These are phyloP conservation scores for Mucor piriformis DNA, from an alignment of 371 early-diverging fungal species.

Conservation along the genomic window DNA sequence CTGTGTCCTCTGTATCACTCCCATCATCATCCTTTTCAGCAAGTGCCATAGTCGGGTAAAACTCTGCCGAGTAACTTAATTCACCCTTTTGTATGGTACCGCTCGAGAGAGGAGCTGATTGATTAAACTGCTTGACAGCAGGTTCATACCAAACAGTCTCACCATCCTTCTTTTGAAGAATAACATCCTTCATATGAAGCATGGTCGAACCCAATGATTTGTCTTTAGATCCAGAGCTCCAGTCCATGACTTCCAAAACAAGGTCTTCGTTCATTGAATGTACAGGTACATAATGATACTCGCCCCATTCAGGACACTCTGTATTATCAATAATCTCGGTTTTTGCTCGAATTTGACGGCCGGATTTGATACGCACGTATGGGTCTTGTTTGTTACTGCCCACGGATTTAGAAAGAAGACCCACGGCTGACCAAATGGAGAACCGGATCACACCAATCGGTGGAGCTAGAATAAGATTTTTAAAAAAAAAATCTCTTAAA, in stretches of 20 bases:
- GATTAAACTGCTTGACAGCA: slow-evolving; percentile 8
- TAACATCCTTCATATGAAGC: slow-evolving; percentile 46
- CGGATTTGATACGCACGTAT: slow-evolving; percentile 71
- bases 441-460: slow-evolving; percentile 84
- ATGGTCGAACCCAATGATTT: slow-evolving; percentile 65
- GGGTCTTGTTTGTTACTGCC: slow-evolving; percentile 78
- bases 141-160: slow-evolving; percentile 34
- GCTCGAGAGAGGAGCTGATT: slow-evolving; percentile 54
- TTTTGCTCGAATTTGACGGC: slow-evolving; percentile 60
- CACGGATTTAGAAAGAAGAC: slow-evolving; percentile 64
- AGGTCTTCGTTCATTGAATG: slow-evolving; percentile 68
- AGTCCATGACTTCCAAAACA: slow-evolving; percentile 78
- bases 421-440: slow-evolving; percentile 72
- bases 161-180: slow-evolving; percentile 28
- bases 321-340: slow-evolving; percentile 74
- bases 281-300: slow-evolving; percentile 73
- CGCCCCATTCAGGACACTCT: slow-evolving; percentile 87
- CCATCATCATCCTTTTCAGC: slow-evolving; percentile 10
- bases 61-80: slow-evolving; percentile 64
- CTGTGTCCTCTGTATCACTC: no score
- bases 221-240: slow-evolving; percentile 64
- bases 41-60: slow-evolving; percentile 60
- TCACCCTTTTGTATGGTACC: slow-evolving; percentile 58
- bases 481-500: neutral
- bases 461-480: slow-evolving; percentile 33